These are phyloP conservation scores for Phytophthora hibernalis DNA, from an alignment of 352 stramenopile genomes.

Conservation along the genomic window DNA sequence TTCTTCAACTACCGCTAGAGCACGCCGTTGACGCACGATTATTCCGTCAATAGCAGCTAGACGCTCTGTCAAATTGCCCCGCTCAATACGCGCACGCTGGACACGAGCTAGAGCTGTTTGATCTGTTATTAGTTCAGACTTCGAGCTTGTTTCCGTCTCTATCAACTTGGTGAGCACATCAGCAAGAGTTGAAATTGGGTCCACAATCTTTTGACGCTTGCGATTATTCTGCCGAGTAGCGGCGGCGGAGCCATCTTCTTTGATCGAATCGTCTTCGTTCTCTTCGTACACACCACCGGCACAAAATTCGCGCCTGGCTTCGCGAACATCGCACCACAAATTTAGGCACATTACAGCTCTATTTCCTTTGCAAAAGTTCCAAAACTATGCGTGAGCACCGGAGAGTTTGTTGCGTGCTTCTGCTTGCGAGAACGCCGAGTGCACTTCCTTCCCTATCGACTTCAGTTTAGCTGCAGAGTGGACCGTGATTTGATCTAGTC, in stretches of 20 bases:
- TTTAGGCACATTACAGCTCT: not conserved
- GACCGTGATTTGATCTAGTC: not conserved
- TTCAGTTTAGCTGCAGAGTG: not conserved
- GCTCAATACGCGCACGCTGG: not conserved
- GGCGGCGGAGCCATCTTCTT: not conserved
- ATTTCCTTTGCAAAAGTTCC: not conserved
- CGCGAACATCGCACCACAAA: not conserved
- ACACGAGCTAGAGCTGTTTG: slow-evolving; percentile 1
- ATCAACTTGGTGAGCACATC: too few species aligned
- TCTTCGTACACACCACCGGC: not conserved
- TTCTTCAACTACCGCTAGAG: not conserved
- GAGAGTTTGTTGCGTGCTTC: not conserved
- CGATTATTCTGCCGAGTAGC: not conserved
- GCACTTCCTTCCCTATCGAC: not conserved
- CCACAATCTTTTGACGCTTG: slow-evolving; percentile 1
- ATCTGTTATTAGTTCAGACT: not conserved
- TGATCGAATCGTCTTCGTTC: too few species aligned
- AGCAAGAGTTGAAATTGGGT: not conserved
- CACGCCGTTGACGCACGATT: not conserved
- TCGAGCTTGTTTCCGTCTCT: not conserved
- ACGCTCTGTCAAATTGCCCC: not conserved
- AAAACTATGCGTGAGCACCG: not conserved
- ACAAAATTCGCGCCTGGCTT: slow-evolving; percentile 12
- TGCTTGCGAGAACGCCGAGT: not conserved
- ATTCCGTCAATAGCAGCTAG: slow-evolving; percentile 4